Evolutionary conservation across 2,329 filamentous ascomycete species (phyloP).

Genomic region (Monilinia fructigena): DNA sequence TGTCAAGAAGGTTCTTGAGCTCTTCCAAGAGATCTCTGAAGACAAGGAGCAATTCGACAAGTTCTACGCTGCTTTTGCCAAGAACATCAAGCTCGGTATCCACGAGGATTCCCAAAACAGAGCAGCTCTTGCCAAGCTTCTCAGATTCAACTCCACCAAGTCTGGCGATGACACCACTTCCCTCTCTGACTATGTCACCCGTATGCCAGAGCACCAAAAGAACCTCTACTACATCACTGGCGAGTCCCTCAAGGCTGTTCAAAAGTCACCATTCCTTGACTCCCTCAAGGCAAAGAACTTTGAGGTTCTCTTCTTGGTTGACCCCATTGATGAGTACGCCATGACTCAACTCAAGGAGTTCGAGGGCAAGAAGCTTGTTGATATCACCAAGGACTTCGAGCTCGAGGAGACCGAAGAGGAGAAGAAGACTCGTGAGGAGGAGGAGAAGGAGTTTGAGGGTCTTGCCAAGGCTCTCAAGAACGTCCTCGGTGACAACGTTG

Average conservation of each 20-base stretch:
- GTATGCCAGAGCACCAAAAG: slow-evolving; percentile 99
- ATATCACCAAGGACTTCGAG: slow-evolving; percentile 99
- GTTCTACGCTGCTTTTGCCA: slow-evolving; percentile 99
- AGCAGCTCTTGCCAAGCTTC: slow-evolving; percentile 86
- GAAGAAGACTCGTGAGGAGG: slow-evolving; percentile 90
- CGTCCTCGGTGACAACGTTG: slow-evolving; percentile 97
- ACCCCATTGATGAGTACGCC: slow-evolving; percentile 69
- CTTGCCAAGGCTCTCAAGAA: slow-evolving; percentile 98
- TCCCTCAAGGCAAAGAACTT: slow-evolving; percentile 98
- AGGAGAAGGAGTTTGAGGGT: slow-evolving; percentile 97
- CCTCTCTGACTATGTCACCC: slow-evolving; percentile 94
- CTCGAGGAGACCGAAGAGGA: slow-evolving; percentile 99
- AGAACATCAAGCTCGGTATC: slow-evolving; percentile 99
- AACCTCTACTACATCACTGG: slow-evolving; percentile 99
- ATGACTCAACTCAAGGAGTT: slow-evolving; percentile 75
- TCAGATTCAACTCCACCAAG: slow-evolving; percentile 99
- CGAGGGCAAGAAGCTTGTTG: slow-evolving; percentile 99
- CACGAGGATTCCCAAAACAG: slow-evolving; percentile 99
- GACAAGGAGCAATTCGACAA: slow-evolving; percentile 99
- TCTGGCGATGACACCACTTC: slow-evolving; percentile 95
- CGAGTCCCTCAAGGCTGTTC: slow-evolving; percentile 97
- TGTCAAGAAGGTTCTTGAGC: slow-evolving; percentile 99
- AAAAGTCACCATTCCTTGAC: slow-evolving; percentile 98
- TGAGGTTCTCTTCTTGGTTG: slow-evolving; percentile 98
- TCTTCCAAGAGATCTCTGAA: slow-evolving; percentile 98